A percentile compares a stretch with the other conserved stretches of the same genome.
Conservation (phyloP, 225 moss, liverwort and hornwort species). For the Anthoceros angustus region DNA sequence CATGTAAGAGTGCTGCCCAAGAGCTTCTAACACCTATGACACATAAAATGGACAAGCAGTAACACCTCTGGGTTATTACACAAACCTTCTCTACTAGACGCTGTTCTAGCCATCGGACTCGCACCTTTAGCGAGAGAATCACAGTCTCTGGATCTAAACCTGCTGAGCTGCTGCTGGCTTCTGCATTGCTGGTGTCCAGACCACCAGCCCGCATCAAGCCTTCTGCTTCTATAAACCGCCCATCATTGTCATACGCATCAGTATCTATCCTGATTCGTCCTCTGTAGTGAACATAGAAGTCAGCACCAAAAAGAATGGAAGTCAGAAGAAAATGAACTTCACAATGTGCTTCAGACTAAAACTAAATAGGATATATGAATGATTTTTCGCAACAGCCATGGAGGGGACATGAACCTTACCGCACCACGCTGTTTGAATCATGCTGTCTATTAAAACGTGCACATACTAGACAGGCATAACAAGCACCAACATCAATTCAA, state of each 20-base stretch:
- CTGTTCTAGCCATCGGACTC: conserved; percentile 94
- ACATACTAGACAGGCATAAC: too few relatives aligned
- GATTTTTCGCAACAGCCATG: too few relatives aligned
- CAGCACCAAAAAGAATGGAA: background rate
- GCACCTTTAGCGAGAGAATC: conserved; percentile 85
- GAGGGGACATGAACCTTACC: too few relatives aligned
- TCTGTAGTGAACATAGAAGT: conserved; percentile 17
- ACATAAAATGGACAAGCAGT: background rate
- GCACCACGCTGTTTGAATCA: too few relatives aligned
- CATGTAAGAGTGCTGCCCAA: conserved; percentile 1
- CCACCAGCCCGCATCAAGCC: conserved; percentile 65
- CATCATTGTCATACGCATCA: conserved; percentile 71
- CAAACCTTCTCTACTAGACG: conserved; percentile 88
- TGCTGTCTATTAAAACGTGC: too few relatives aligned
- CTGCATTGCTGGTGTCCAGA: conserved; percentile 60
- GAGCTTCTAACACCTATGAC: background rate
- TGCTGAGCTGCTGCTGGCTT: conserved; percentile 84
- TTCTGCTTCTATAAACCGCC: conserved; percentile 72
- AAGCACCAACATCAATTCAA: too few relatives aligned
- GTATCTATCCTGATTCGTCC: conserved; percentile 49
- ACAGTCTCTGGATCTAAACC: conserved; percentile 90
- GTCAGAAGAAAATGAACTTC: background rate
- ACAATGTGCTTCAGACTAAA: too few relatives aligned
- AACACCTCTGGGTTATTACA: too few relatives aligned
- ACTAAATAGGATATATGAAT: too few relatives aligned